Base-by-base conservation (phyloP, 2,329 filamentous ascomycete species). In the Hirsutella thompsonii region DNA sequence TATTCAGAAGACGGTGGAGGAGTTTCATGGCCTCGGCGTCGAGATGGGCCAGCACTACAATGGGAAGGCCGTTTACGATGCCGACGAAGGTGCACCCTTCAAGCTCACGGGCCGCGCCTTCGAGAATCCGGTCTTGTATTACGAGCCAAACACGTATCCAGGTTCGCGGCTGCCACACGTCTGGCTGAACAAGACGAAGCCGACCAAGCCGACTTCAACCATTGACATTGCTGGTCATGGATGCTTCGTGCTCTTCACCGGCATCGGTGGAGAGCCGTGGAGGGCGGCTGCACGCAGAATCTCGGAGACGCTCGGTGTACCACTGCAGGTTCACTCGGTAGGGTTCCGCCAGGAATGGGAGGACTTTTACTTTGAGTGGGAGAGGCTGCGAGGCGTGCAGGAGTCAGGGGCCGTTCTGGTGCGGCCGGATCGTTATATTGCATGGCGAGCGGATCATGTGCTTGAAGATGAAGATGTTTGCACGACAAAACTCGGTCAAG, bases 351-450 rank as follows among this genome's bases (percentile, higher is more conserved):
- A 73, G 45, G 74, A 81, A 43, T 81, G 66, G 46, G 69, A 79
- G 51, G 78, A 81, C 51, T 63, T 75, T 0, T 81, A 80, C 53
- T 69, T 68, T 44, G 73, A 78, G 42, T 82, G 77, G 77, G 65
- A 61, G 10, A 56, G 58, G 37, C 56, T 62, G 41, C 61, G 73
- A 14, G 72, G 70, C 36, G 64, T 81, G 1, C 65, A 68, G 18
- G 76, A 79, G 45, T 66, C 70, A 43, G 76, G 77, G 1, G 71
- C 66, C 48, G 64, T 81, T 14, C 60, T 81, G 20, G 66, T 74
- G 4, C 57, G 76, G 10, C 76, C 76, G 1, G 77, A 81, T 58
- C 57, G 69, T 13, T 75, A 76, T 45, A 67, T 79, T 2, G 70
- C 67, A 2, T 79, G 74, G 74, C 58, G 71, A 16, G 20, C 34